Conservation (phyloP, 2,329 filamentous ascomycete genomes). For the Blumeriella jaapii region DNA sequence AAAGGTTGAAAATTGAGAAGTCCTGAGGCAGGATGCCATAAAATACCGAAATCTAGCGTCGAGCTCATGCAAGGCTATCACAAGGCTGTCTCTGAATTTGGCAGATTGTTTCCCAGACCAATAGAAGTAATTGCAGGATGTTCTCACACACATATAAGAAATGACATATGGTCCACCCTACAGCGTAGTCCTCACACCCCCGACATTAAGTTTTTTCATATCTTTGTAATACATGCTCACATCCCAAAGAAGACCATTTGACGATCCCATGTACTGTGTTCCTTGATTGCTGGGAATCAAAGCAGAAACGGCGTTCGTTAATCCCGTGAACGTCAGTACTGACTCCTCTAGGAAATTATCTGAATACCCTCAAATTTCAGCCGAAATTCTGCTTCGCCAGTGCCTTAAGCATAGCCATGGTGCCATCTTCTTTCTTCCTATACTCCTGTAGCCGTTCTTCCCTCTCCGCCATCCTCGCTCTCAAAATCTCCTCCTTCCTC, state of each 20-base stretch:
- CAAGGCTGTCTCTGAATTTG: conserved; percentile 4
- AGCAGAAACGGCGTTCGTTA: too few relatives aligned
- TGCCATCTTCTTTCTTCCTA: conserved; percentile 68
- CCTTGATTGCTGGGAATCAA: too few relatives aligned
- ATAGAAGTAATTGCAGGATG: neutral
- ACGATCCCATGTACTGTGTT: too few relatives aligned
- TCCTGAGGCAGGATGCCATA: neutral
- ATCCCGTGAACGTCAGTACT: too few relatives aligned
- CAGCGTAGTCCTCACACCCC: too few relatives aligned
- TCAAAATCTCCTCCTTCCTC: conserved; percentile 65
- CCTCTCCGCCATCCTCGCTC: conserved; percentile 66
- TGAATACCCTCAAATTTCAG: conserved; percentile 9
- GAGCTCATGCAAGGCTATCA: conserved; percentile 7
- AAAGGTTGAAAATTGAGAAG: too few relatives aligned
- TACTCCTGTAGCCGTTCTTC: conserved; percentile 64
- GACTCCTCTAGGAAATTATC: too few relatives aligned
- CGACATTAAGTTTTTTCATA: too few relatives aligned
- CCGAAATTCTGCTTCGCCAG: conserved; percentile 74
- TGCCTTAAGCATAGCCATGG: conserved; percentile 68
- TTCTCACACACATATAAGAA: too few relatives aligned
- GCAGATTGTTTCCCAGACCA: neutral
- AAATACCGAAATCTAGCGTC: neutral
- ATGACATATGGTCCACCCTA: too few relatives aligned
- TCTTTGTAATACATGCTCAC: too few relatives aligned
- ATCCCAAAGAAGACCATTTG: too few relatives aligned